A percentile compares a stretch with the other conserved stretches of the same genome.
Conservation (phyloP, 495 filamentous ascomycete genomes). For the Pseudoneurospora amorphoporcata region DNA sequence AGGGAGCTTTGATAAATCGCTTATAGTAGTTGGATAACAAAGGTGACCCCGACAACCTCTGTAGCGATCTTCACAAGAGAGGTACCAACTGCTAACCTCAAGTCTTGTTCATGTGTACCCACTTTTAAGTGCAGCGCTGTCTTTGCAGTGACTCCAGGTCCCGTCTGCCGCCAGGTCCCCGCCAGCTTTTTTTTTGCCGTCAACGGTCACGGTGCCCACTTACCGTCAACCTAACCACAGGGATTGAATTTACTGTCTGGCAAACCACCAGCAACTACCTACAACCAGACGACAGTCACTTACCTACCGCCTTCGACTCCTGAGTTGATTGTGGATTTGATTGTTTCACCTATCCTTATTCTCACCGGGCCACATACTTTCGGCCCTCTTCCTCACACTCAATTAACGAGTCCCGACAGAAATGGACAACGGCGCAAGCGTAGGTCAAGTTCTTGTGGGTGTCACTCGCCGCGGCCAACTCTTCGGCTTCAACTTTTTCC, state of each 20-base stretch:
- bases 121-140: not conserved
- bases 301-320: not conserved
- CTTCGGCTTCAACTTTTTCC: not conserved
- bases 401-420: not conserved
- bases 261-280: not conserved
- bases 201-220: not conserved
- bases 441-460: not conserved
- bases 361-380: not conserved
- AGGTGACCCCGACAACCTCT: not conserved
- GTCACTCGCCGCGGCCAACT: not conserved
- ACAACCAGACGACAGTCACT: not conserved
- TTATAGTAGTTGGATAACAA: not conserved
- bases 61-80: not conserved
- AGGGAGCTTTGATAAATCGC: not conserved
- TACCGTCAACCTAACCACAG: not conserved
- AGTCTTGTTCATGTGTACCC: not conserved
- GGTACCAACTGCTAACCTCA: not conserved
- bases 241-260: not conserved
- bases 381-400: not conserved
- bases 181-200: not conserved
- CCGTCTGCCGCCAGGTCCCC: not conserved
- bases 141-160: not conserved
- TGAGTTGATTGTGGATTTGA: not conserved
- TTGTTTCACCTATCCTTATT: not conserved
- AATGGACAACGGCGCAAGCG: constrained; percentile 4